Evolutionary conservation across 768 basidiomycete species (phyloP).

Genomic region (Russula vinacea): DNA sequence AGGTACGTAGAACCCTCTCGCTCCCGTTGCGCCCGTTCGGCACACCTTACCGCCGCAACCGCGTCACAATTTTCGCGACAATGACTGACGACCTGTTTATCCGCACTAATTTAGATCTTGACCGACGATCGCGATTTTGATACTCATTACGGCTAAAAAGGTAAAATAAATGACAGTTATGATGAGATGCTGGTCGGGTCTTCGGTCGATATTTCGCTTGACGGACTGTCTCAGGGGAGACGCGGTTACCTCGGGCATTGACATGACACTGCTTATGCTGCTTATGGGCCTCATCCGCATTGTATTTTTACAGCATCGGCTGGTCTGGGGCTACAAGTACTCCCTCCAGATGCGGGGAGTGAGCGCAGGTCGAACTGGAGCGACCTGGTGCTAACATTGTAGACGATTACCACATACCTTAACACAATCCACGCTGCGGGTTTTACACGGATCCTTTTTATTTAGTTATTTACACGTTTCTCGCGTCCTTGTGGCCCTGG

Average conservation of each 20-base stretch:
- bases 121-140: neutral
- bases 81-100: neutral
- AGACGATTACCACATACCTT: neutral
- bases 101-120: conserved; percentile 1
- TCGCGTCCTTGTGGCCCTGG: neutral
- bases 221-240: neutral
- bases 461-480: neutral
- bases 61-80: neutral
- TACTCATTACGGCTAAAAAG: neutral
- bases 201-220: neutral
- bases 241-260: neutral
- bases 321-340: neutral
- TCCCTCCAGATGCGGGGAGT: neutral
- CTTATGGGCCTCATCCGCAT: neutral
- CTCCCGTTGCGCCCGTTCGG: no score
- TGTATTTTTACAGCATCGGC: neutral
- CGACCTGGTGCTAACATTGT: neutral
- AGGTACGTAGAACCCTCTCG: conserved; percentile 15
- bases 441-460: neutral
- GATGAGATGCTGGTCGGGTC: neutral
- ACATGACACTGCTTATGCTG: neutral
- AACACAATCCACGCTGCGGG: neutral
- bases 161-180: neutral
- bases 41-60: neutral
- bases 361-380: neutral